Evolutionary conservation across 208 protist genomes (phyloP).

Genomic region (Acanthamoeba sp.): DNA sequence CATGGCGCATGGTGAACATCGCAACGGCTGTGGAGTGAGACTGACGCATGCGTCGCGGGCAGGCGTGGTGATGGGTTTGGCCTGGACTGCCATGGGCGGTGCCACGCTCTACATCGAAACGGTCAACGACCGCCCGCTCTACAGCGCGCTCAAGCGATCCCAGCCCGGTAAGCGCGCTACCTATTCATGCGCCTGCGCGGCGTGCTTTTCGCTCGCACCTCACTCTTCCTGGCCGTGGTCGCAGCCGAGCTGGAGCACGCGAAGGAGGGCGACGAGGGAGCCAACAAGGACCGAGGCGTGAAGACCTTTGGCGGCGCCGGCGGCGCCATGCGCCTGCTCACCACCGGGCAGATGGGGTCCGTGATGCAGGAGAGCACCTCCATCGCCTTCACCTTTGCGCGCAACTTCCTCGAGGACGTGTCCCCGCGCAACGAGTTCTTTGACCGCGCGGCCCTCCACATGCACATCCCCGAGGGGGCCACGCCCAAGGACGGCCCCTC

Average conservation of each 20-base stretch:
- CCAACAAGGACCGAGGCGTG: neutral
- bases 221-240: no score
- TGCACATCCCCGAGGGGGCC: constrained; percentile 80
- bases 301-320: constrained; percentile 2
- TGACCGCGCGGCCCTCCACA: constrained; percentile 78
- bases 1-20: no score
- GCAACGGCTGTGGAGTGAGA: no score
- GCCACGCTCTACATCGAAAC: constrained; percentile 87
- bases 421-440: constrained; percentile 79
- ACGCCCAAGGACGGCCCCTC: constrained; percentile 90
- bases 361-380: constrained; percentile 92
- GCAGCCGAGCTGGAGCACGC: neutral
- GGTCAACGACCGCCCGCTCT: constrained; percentile 48
- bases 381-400: constrained; percentile 89
- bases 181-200: neutral
- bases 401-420: constrained; percentile 86
- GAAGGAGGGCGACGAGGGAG: neutral
- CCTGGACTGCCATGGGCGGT: constrained; percentile 90
- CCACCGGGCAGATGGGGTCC: constrained; percentile 89
- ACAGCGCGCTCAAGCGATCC: constrained; percentile 21
- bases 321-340: constrained; percentile 35
- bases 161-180: neutral
- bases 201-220: neutral
- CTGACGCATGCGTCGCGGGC: no score
- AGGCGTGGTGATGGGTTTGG: constrained; percentile 93